These are phyloP conservation scores for Sarcodon sp. DNA, from an alignment of 768 basidiomycete genomes.

Conservation along the genomic window DNA sequence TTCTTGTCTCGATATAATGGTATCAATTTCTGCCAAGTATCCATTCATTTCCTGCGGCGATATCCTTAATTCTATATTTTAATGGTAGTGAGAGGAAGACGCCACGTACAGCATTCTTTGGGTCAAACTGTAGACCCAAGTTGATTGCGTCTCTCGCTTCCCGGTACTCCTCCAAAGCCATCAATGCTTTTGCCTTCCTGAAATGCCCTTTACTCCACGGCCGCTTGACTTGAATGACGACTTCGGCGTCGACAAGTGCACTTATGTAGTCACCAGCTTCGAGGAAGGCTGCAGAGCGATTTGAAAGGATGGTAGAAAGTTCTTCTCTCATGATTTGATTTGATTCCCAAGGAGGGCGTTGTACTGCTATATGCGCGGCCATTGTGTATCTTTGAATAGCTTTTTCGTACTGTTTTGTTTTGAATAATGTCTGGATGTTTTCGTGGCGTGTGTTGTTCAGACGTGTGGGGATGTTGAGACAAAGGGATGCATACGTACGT, in stretches of 20 bases:
- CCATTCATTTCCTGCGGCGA: too few relatives aligned
- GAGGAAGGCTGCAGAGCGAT: slow-evolving; percentile 80
- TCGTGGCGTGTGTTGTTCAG: slow-evolving; percentile 14
- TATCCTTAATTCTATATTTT: too few relatives aligned
- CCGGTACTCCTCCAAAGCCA: slow-evolving; percentile 50
- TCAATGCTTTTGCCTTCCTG: slow-evolving; percentile 81
- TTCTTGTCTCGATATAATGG: too few relatives aligned
- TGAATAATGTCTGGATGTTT: slow-evolving; percentile 55
- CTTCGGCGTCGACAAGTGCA: slow-evolving; percentile 83
- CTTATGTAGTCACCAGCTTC: slow-evolving; percentile 65
- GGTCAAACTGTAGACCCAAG: slow-evolving; percentile 80
- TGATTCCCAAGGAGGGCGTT: slow-evolving; percentile 86
- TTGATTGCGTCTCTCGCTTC: slow-evolving; percentile 78
- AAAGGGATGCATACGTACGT: slow-evolving; percentile 38
- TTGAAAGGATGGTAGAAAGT: slow-evolving; percentile 79
- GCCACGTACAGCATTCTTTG: slow-evolving; percentile 38
- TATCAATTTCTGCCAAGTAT: too few relatives aligned
- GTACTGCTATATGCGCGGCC: slow-evolving; percentile 63
- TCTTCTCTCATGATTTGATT: slow-evolving; percentile 79
- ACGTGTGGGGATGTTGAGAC: slow-evolving; percentile 1
- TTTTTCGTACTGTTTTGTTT: slow-evolving; percentile 48
- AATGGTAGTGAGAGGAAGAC: too few relatives aligned
- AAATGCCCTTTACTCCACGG: slow-evolving; percentile 96
- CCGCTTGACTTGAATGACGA: slow-evolving; percentile 71
- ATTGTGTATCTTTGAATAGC: slow-evolving; percentile 74